A percentile compares a stretch with the other conserved stretches of the same genome.
phyloP scores from a whole-genome alignment of 345 rosid genomes.

The Punica granatum region DNA sequence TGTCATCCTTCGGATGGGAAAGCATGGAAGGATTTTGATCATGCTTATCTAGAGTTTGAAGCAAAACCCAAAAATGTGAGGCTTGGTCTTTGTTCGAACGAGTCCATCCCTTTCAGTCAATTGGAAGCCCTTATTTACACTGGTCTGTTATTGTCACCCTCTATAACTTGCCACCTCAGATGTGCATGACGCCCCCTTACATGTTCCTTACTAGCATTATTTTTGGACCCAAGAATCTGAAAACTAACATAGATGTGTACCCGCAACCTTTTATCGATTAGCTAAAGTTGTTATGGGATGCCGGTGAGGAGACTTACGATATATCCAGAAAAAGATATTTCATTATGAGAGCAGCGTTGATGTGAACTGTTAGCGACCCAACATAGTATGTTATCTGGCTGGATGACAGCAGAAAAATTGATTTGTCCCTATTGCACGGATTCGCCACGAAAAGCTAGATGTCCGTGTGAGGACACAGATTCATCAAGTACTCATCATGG shows the following conservation, averaged over 20 bases:
- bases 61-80: background rate
- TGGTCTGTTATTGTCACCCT: too few relatives aligned
- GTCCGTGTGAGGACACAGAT: too few relatives aligned
- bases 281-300: background rate
- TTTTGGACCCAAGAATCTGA: background rate
- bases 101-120: conserved; percentile 1
- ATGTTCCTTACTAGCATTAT: background rate
- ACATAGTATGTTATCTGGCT: background rate
- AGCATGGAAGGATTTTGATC: conserved; percentile 8
- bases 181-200: too few relatives aligned
- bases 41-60: background rate
- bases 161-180: too few relatives aligned
- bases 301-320: background rate
- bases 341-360: background rate
- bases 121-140: too few relatives aligned
- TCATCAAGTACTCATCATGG: too few relatives aligned
- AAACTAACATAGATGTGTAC: conserved; percentile 2
- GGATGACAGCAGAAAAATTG: background rate
- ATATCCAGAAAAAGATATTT: background rate
- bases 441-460: too few relatives aligned
- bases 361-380: conserved; percentile 7
- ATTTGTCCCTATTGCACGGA: background rate
- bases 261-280: conserved; percentile 4
- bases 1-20: background rate
- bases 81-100: background rate